Percentiles rank a stretch among this genome's conserved stretches.
Conservation (phyloP, 1,284 basidiomycete species). For the Grifola frondosa region DNA sequence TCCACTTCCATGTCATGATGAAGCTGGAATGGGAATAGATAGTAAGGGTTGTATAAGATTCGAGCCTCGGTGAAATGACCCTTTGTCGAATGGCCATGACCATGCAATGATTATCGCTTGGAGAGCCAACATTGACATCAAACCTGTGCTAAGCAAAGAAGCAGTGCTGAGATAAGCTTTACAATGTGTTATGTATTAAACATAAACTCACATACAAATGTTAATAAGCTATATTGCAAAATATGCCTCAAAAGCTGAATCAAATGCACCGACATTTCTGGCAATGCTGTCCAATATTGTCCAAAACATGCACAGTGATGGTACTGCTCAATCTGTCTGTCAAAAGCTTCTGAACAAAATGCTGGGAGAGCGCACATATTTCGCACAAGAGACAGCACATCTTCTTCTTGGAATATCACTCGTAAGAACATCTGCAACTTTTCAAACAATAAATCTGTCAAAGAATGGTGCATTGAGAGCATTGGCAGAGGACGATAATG, state of each 20-base stretch:
- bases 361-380: slow-evolving; percentile 19
- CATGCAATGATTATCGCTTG: slow-evolving; percentile 1
- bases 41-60: slow-evolving; percentile 1
- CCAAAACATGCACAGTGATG: not conserved
- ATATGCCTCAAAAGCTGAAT: slow-evolving; percentile 1
- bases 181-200: not conserved
- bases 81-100: slow-evolving; percentile 1
- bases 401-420: slow-evolving; percentile 19
- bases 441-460: slow-evolving; percentile 1
- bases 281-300: not conserved
- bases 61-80: slow-evolving; percentile 1
- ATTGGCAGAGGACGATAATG: no score
- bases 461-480: not conserved
- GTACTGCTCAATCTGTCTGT: not conserved
- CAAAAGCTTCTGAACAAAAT: slow-evolving; percentile 24
- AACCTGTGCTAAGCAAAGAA: slow-evolving; percentile 1
- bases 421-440: slow-evolving; percentile 7
- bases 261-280: not conserved
- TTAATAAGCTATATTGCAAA: slow-evolving; percentile 2
- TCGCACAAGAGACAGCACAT: slow-evolving; percentile 21
- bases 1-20: no score
- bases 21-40: slow-evolving; percentile 1
- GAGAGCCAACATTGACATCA: slow-evolving; percentile 2
- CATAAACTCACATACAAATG: not conserved
- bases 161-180: not conserved